Evolutionary conservation across 495 filamentous ascomycete species (phyloP), one percentile per base, ranked within the genome.

Genomic region (Chaetomium tenue): DNA sequence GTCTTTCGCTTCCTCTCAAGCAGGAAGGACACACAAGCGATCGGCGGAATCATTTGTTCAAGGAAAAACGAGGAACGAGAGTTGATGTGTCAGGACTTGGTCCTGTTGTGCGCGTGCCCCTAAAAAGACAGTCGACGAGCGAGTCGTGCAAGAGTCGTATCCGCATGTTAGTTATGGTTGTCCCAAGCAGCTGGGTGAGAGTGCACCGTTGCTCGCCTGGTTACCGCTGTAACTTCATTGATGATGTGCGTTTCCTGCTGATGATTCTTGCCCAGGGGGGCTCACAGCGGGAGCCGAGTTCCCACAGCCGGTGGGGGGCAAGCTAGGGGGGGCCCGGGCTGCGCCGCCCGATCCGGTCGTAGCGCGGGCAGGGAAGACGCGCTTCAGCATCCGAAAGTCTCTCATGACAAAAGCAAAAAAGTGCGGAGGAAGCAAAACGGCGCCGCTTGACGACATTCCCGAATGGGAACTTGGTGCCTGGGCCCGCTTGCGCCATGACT

Each of bases 381-480:
- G 56, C 40, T 56, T 57, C 62, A 65, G 46, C 48, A 55, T 51
- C 58, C 47, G 61, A 33, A 56, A 54, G 53, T n/a, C 51, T 52
- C 28, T 44, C 57, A 67, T 64, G 37, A 56, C 48, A 58, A 47
- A 25, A 30, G 42, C 59, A 46, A 56, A 40, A 61, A 68, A 69
- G 40, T 69, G 71, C 70, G 73, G 73, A 75, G 73, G 68, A 54
- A 59, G 65, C 58, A 70, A 67, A 70, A 70, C 67, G 67, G 69
- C 69, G 70, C 69, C 67, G 65, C 63, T 67, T 62, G 68, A 67
- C 70, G 71, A 75, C 71, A 70, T 72, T 69, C 69, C 71, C 70
- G 63, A 75, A 75, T 65, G 56, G 69, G 69, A 68, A 66, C 60
- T 60, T 47, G 70, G 68, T 70, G 60, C 65, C 66, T 72, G 70